Conservation (phyloP, 495 filamentous ascomycete species). For the Xylaria palmicola region DNA sequence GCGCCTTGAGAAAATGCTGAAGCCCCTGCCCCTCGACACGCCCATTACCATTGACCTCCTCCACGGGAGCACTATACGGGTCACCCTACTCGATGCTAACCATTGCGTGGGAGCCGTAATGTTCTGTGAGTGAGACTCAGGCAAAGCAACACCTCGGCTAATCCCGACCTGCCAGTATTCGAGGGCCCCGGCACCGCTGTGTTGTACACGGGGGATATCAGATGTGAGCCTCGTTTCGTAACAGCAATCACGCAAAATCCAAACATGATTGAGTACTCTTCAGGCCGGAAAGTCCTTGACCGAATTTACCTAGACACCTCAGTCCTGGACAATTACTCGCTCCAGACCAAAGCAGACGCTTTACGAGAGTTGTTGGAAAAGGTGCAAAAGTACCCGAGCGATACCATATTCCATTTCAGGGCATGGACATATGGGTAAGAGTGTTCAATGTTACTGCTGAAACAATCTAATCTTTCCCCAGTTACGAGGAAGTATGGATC, state of each 20-base stretch:
- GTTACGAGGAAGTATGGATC: slow-evolving; percentile 86
- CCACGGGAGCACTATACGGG: slow-evolving; percentile 63
- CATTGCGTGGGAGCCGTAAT: slow-evolving; percentile 91
- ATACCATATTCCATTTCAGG: slow-evolving; percentile 81
- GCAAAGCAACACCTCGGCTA: not conserved
- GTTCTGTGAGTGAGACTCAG: slow-evolving; percentile 54
- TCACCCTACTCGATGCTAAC: slow-evolving; percentile 89
- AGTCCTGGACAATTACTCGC: slow-evolving; percentile 52
- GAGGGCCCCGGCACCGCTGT: slow-evolving; percentile 73
- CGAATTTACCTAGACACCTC: slow-evolving; percentile 89
- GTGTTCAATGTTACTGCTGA: not conserved
- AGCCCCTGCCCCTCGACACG: slow-evolving; percentile 80
- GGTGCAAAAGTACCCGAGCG: slow-evolving; percentile 63
- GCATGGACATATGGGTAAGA: slow-evolving; percentile 87
- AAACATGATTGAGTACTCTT: slow-evolving; percentile 69
- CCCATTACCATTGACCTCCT: slow-evolving; percentile 75
- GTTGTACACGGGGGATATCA: slow-evolving; percentile 90
- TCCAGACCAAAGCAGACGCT: slow-evolving; percentile 67
- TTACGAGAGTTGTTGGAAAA: slow-evolving; percentile 71
- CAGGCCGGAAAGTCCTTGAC: slow-evolving; percentile 64
- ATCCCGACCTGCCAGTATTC: slow-evolving; percentile 55
- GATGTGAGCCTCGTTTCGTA: slow-evolving; percentile 63
- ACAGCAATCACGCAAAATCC: slow-evolving; percentile 65
- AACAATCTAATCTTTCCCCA: slow-evolving; percentile 13
- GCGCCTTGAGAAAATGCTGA: slow-evolving; percentile 72